Percentiles rank a stretch among this genome's conserved stretches.
These are phyloP conservation scores for Nemania abortiva DNA, from an alignment of 2,329 filamentous ascomycete genomes.

Conservation along the genomic window DNA sequence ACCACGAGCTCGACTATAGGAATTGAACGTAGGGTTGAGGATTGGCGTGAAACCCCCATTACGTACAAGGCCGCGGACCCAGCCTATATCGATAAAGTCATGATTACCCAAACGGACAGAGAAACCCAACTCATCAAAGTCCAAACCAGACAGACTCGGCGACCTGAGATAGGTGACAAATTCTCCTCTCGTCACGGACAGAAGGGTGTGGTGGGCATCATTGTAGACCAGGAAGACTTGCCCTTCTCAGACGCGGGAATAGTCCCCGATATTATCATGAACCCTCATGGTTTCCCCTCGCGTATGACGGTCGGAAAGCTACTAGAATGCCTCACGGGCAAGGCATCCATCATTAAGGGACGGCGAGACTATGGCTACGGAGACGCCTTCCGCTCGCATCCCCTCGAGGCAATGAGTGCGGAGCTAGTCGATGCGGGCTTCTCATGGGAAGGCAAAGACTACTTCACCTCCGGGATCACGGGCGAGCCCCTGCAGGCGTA, in stretches of 20 bases:
- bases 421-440: slow-evolving; percentile 90
- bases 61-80: slow-evolving; percentile 87
- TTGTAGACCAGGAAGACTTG: slow-evolving; percentile 96
- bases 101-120: slow-evolving; percentile 89
- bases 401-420: slow-evolving; percentile 89
- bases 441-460: slow-evolving; percentile 97
- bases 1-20: slow-evolving; percentile 76
- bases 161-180: slow-evolving; percentile 96
- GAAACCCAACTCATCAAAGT: slow-evolving; percentile 92
- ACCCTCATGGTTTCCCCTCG: slow-evolving; percentile 98
- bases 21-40: slow-evolving; percentile 71
- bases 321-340: slow-evolving; percentile 93
- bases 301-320: slow-evolving; percentile 99
- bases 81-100: slow-evolving; percentile 94
- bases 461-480: slow-evolving; percentile 93
- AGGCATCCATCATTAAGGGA: slow-evolving; percentile 88
- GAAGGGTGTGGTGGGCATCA: slow-evolving; percentile 97
- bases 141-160: slow-evolving; percentile 93
- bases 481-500: slow-evolving; percentile 94
- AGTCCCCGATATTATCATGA: slow-evolving; percentile 99
- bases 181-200: slow-evolving; percentile 99
- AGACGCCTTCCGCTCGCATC: slow-evolving; percentile 83
- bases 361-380: slow-evolving; percentile 86
- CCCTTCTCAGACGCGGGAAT: slow-evolving; percentile 93
- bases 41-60: slow-evolving; percentile 75